Evolutionary conservation across 2,329 filamentous ascomycete species (phyloP).

Genomic region (Niveomyces coronatus): DNA sequence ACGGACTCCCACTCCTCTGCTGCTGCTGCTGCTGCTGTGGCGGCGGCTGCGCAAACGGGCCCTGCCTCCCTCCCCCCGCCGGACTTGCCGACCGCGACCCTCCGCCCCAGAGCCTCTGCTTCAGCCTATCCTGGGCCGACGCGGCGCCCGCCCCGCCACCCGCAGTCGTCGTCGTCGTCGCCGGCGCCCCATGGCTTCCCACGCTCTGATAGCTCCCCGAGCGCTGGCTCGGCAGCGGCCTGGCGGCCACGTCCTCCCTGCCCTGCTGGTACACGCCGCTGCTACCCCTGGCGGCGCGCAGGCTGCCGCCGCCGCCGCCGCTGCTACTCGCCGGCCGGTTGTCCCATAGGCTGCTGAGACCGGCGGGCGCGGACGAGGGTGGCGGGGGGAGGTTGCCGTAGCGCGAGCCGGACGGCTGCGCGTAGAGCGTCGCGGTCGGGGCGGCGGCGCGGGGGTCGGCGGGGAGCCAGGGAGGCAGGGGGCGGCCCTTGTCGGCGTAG

Average conservation of each 20-base stretch:
- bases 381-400: slow-evolving; percentile 34
- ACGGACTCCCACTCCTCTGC: slow-evolving; percentile 7
- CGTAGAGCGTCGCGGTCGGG: slow-evolving; percentile 46
- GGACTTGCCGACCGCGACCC: slow-evolving; percentile 46
- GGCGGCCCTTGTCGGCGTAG: slow-evolving; percentile 78
- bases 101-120: slow-evolving; percentile 64
- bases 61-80: slow-evolving; percentile 21
- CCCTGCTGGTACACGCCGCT: slow-evolving; percentile 11
- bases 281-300: slow-evolving; percentile 17
- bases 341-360: slow-evolving; percentile 50
- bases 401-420: slow-evolving; percentile 37
- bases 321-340: slow-evolving; percentile 25
- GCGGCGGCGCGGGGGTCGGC: slow-evolving; percentile 65
- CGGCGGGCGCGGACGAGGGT: slow-evolving; percentile 14
- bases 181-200: slow-evolving; percentile 21
- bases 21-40: slow-evolving; percentile 1
- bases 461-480: slow-evolving; percentile 79
- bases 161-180: no score
- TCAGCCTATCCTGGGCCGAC: slow-evolving; percentile 71
- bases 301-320: slow-evolving; percentile 20
- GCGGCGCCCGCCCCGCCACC: slow-evolving; percentile 29
- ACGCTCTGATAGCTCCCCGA: slow-evolving; percentile 62
- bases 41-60: slow-evolving; percentile 38
- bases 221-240: slow-evolving; percentile 62
- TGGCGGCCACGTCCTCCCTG: slow-evolving; percentile 31